A percentile compares a stretch with the other conserved stretches of the same genome.
These are phyloP conservation scores for Rosellinia necatrix DNA, from an alignment of 2,329 filamentous ascomycete species.

Conservation along the genomic window DNA sequence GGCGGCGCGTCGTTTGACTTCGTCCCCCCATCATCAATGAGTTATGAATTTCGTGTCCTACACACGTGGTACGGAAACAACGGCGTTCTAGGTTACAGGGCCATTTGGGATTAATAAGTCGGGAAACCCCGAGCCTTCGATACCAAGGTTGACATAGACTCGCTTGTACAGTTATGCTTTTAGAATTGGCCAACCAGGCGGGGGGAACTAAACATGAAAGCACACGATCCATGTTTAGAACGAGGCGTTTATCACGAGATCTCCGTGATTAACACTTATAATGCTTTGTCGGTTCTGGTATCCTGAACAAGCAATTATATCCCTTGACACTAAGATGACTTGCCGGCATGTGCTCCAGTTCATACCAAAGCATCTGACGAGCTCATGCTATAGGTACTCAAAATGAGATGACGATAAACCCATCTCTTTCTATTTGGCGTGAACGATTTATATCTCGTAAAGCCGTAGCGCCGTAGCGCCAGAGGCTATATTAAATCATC, in stretches of 20 bases:
- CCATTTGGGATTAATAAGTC: background rate
- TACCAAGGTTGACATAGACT: constrained; percentile 1
- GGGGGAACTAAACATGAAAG: background rate
- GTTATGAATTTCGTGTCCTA: constrained; percentile 14
- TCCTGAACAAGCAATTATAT: background rate
- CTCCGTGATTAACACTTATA: background rate
- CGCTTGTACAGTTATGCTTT: constrained; percentile 14
- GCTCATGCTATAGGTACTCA: too few species aligned
- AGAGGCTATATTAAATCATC: too few species aligned
- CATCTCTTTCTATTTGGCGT: too few species aligned
- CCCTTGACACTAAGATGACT: background rate
- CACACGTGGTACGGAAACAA: constrained; percentile 1
- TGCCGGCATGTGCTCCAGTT: too few species aligned
- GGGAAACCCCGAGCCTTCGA: background rate
- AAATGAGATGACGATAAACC: too few species aligned
- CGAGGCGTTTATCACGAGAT: background rate
- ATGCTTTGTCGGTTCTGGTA: background rate
- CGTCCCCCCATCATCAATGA: constrained; percentile 4
- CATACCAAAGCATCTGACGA: too few species aligned
- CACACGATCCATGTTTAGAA: background rate
- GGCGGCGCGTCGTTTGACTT: background rate
- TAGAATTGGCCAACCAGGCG: background rate
- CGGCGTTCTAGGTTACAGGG: constrained; percentile 10
- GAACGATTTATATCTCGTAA: too few species aligned
- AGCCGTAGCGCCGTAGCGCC: too few species aligned